A percentile compares a stretch with the other conserved stretches of the same genome.
Conservation (phyloP, 768 basidiomycete genomes). For the Lactarius hengduanensis region DNA sequence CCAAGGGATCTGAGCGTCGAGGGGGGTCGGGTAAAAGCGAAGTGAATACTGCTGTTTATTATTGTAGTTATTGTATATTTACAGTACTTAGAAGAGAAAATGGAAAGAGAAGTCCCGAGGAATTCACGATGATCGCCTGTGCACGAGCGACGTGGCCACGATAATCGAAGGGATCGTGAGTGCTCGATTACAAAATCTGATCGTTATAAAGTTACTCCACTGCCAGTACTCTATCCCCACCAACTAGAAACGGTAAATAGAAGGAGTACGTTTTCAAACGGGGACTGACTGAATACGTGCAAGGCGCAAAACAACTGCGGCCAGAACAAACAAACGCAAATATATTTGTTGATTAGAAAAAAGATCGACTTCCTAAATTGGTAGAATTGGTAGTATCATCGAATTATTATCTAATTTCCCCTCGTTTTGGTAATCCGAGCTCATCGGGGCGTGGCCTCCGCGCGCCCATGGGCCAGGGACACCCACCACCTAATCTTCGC, state of each 20-base stretch:
- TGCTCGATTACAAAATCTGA: constrained; percentile 6
- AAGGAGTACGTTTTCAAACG: background rate
- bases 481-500: constrained; percentile 7
- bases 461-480: background rate
- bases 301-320: background rate
- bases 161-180: constrained; percentile 8
- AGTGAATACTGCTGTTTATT: constrained; percentile 25
- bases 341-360: background rate
- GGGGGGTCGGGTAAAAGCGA: constrained; percentile 21
- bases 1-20: constrained; percentile 22
- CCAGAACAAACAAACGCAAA: constrained; percentile 12
- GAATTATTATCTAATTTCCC: constrained; percentile 1
- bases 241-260: background rate
- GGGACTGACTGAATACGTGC: background rate
- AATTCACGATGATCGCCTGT: background rate
- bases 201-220: background rate
- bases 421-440: constrained; percentile 19
- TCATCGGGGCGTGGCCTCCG: constrained; percentile 18
- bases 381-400: constrained; percentile 2
- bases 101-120: constrained; percentile 19
- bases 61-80: constrained; percentile 32
- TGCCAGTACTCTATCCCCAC: background rate
- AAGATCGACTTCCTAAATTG: constrained; percentile 15
- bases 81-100: constrained; percentile 22
- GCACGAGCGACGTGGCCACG: background rate